Conservation (phyloP, 495 filamentous ascomycete genomes). For the Jackrogersella minutella region DNA sequence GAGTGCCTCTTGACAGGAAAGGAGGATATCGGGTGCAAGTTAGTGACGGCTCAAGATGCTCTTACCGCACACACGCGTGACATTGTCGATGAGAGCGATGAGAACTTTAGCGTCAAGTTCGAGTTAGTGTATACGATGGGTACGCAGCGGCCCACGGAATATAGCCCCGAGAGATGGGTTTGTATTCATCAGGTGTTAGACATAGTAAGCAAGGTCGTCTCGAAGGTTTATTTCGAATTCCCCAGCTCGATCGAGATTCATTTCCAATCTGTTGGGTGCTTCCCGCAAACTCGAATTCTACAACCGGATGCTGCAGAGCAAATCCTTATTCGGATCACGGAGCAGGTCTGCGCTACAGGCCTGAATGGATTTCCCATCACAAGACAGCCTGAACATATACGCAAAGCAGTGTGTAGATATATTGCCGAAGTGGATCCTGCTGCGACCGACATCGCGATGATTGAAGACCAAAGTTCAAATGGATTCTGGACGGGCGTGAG, state of each 20-base stretch:
- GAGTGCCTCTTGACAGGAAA: slow-evolving; percentile 53
- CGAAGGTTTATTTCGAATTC: slow-evolving; percentile 32
- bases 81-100: slow-evolving; percentile 73
- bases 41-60: slow-evolving; percentile 55
- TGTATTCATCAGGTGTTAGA: slow-evolving; percentile 64
- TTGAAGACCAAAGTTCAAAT: slow-evolving; percentile 42
- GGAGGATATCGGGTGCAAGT: slow-evolving; percentile 35
- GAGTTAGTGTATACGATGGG: slow-evolving; percentile 77
- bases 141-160: slow-evolving; percentile 60
- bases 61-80: slow-evolving; percentile 56
- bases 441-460: slow-evolving; percentile 42
- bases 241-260: slow-evolving; percentile 53
- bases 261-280: slow-evolving; percentile 39
- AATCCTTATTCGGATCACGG: slow-evolving; percentile 44
- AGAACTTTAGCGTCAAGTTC: slow-evolving; percentile 67
- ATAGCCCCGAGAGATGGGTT: slow-evolving; percentile 66
- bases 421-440: slow-evolving; percentile 48
- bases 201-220: slow-evolving; percentile 48
- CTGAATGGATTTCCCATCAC: slow-evolving; percentile 52
- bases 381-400: slow-evolving; percentile 47
- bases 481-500: slow-evolving; percentile 49
- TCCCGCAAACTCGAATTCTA: slow-evolving; percentile 58
- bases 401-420: slow-evolving; percentile 54
- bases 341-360: slow-evolving; percentile 50
- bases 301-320: slow-evolving; percentile 42